Base-by-base conservation (phyloP, 2,329 filamentous ascomycete genomes). In the Botryosphaeria dothidea region DNA sequence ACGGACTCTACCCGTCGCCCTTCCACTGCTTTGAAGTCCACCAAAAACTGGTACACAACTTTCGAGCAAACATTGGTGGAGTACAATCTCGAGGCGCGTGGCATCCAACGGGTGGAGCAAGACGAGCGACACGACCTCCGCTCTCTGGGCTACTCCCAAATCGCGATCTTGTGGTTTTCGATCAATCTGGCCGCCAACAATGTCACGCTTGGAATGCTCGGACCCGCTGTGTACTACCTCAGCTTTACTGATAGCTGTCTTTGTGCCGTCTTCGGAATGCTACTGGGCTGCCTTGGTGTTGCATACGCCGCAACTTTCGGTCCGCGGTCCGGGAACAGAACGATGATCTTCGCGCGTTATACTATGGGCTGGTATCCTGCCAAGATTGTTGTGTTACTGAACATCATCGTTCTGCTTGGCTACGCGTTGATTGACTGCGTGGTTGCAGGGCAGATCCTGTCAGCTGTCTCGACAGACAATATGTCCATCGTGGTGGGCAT, bases 401-500 rank as follows among this genome's bases (percentile, higher is more conserved):
- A 89, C 70, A 78, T 90, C 52, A 82, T 90, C 49, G 83, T 88
- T 23, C 79, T 89, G 71, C 78, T 89, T 2, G 87, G 87, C 8
- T 90, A 89, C 69, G 80, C 81, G 19, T 77, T 90, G 72, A 86
- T 91, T 66, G 85, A 88, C 72, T 86, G 84, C 36, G 87, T 91
- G 5, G 82, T 91, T 17, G 86, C 86, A 1, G 89, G 89, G 0
- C 88, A 91, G 71, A 90, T 90, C 27, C 77, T 92, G 1, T 88
- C 86, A 4, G 88, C 88, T 1, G 86, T 91, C 3, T 87, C 85
- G 13, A 75, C 79, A 1, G 82, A 83, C n/a, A 82, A 78, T 66
- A 82, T 90, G 76, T 86, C 85, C 1, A 83, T 90, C 21, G 83
- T 86, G 36, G 88, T 90, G 1, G 88, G 89, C 69, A 90, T 91